Percentiles rank a stretch among this genome's conserved stretches.
These are phyloP conservation scores for Microdochium nivale DNA, from an alignment of 2,329 filamentous ascomycete species.

Conservation along the genomic window DNA sequence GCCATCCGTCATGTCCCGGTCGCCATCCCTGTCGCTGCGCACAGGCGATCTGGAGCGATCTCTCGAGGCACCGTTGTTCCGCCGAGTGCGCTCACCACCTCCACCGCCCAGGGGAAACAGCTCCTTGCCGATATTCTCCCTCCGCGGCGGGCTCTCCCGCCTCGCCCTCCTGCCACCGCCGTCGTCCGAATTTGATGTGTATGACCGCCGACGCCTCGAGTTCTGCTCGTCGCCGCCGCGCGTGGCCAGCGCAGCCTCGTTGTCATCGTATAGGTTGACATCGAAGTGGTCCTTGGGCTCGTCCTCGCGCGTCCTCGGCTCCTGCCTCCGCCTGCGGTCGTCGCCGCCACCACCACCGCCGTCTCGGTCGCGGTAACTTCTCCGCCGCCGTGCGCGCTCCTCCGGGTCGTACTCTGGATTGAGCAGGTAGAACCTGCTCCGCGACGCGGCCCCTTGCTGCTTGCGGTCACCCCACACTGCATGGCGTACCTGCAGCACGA, in stretches of 20 bases:
- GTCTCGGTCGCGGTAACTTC: slow-evolving; percentile 54
- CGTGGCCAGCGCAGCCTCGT: slow-evolving; percentile 27
- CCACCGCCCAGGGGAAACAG: slow-evolving; percentile 44
- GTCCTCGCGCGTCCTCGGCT: slow-evolving; percentile 35
- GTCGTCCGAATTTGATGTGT: slow-evolving; percentile 17
- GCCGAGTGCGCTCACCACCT: slow-evolving; percentile 12
- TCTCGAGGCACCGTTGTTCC: slow-evolving; percentile 11
- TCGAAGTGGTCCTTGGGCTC: slow-evolving; percentile 53
- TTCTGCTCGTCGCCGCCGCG: slow-evolving; percentile 15
- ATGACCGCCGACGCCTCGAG: slow-evolving; percentile 24
- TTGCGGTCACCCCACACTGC: slow-evolving; percentile 74
- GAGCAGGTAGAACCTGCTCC: slow-evolving; percentile 86
- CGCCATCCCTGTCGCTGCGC: slow-evolving; percentile 29
- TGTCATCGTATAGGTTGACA: slow-evolving; percentile 77
- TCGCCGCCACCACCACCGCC: slow-evolving; percentile 15
- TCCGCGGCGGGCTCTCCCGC: slow-evolving; percentile 17
- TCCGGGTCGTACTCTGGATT: slow-evolving; percentile 84
- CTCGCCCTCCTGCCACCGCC: slow-evolving; percentile 4
- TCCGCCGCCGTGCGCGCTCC: slow-evolving; percentile 51
- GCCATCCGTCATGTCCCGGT: slow-evolving; percentile 24
- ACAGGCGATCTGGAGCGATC: slow-evolving; percentile 45
- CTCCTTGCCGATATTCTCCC: slow-evolving; percentile 46
- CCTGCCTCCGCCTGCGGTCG: slow-evolving; percentile 19
- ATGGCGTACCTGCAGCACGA: slow-evolving; percentile 62
- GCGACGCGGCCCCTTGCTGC: slow-evolving; percentile 63